Base-by-base conservation (phyloP, 768 basidiomycete species). In the Lactarius trivialis region DNA sequence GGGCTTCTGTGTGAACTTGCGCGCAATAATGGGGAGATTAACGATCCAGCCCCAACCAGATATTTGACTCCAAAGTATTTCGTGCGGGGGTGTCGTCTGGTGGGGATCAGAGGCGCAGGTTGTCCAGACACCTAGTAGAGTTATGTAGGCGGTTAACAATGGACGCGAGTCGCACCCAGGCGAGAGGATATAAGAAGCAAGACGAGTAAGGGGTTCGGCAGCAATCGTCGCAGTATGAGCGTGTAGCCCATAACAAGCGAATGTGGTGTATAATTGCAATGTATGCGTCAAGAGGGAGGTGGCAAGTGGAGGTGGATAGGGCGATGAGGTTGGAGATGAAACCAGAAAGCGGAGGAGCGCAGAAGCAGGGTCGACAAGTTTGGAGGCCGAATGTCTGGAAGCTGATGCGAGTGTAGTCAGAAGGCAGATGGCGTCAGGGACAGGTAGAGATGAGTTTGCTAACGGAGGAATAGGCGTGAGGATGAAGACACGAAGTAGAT, bases 31-130 rank as follows among this genome's bases (percentile, higher is more conserved):
- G n/a, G 80, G 69, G 8, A 85, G 67, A 33, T 88, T 84, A 0
- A 78, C 77, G 19, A 76, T 78, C 90, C 93, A 96, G 0, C 79
- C 83, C 85, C 88, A 90, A 3, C 82, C 85, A n/a, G 77, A 74
- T 11, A 96, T 77, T 69, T 93, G 91, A 59, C 86, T 91, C 95
- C 96, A 98, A 9, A 89, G 74, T 54, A 98, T 84, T 57, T 91
- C 92, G 72, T 98, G 96, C 8, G 78, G 79, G 0, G 93, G 93
- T 3, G 85, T 88, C 7, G 93, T 95, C 58, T 80, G 78, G 70
- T 98, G 96, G 7, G 96, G 95, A 69, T 98, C 89, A n/a, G 84
- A 81, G 0, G 93, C 92, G 67, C 91, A 95, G 3, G 82, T 77
- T 7, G 78, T 86, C 94, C 93, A 98, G 0, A 79, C 75, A 61